phyloP scores from a whole-genome alignment of 2,329 filamentous ascomycete genomes.

The Tolypocladium ophioglossoides region DNA sequence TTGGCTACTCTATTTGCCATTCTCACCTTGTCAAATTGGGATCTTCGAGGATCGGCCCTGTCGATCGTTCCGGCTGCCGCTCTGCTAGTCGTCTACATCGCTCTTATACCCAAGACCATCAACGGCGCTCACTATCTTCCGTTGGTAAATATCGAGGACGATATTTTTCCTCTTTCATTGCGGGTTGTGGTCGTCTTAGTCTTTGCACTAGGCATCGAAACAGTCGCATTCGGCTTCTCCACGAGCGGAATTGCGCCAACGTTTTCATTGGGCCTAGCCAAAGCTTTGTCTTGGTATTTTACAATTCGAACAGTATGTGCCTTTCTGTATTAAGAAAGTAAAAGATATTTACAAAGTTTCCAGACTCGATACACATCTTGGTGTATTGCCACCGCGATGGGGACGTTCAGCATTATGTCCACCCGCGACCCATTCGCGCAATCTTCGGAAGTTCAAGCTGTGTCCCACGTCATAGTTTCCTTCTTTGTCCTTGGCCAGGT shows the following conservation, averaged over 20 bases:
- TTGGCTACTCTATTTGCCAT: no score
- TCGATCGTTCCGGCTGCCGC: not conserved
- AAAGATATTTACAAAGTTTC: no score
- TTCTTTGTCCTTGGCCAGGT: constrained; percentile 20
- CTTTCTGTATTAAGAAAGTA: not conserved
- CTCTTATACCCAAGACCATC: not conserved
- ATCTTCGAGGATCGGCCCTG: not conserved
- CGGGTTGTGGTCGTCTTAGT: not conserved
- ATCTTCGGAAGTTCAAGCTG: not conserved
- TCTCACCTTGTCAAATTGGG: not conserved
- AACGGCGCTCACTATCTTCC: not conserved
- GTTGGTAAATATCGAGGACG: not conserved
- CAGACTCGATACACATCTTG: not conserved
- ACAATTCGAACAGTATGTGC: not conserved
- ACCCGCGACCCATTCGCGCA: not conserved
- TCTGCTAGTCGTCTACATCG: not conserved
- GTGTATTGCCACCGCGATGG: not conserved
- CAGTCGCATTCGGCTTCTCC: not conserved
- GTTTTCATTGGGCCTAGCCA: not conserved
- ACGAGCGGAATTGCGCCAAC: not conserved
- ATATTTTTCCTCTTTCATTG: not conserved
- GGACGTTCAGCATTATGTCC: not conserved
- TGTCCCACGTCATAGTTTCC: constrained; percentile 13
- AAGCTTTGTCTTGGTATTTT: not conserved
- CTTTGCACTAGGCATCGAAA: not conserved